phyloP scores from a whole-genome alignment of 768 basidiomycete genomes.

The Macrocybe gigantea region DNA sequence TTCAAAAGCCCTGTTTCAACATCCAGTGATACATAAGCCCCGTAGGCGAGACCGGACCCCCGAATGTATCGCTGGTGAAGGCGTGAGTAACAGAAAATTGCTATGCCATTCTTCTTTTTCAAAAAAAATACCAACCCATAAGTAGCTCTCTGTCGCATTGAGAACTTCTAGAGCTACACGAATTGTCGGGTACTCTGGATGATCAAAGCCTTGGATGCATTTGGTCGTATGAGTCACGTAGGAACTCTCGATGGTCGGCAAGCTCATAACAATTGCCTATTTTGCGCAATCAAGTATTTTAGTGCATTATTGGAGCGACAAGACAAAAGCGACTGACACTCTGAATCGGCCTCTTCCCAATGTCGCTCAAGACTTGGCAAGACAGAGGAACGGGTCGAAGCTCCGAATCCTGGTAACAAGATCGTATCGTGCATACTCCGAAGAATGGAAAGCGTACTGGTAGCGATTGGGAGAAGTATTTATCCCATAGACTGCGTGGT shows the following conservation, averaged over 20 bases:
- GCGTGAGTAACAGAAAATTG: constrained; percentile 2
- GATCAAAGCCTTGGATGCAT: constrained; percentile 72
- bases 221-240: constrained; percentile 76
- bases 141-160: constrained; percentile 90
- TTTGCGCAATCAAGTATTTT: constrained; percentile 4
- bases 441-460: constrained; percentile 38
- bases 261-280: constrained; percentile 79
- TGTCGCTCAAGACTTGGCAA: constrained; percentile 60
- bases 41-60: constrained; percentile 92
- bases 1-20: constrained; percentile 71
- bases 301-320: neutral
- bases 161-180: constrained; percentile 81
- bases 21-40: constrained; percentile 72
- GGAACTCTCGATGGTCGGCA: constrained; percentile 93
- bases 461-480: constrained; percentile 57
- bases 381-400: constrained; percentile 65
- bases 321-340: constrained; percentile 41
- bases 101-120: neutral
- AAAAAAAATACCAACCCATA: constrained; percentile 60
- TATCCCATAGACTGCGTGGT: constrained; percentile 70
- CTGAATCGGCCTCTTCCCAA: constrained; percentile 68
- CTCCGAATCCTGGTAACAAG: constrained; percentile 34
- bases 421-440: neutral
- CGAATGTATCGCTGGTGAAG: constrained; percentile 76
- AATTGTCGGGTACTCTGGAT: constrained; percentile 81